These are phyloP conservation scores for Athelia psychrophila DNA, from an alignment of 1,284 basidiomycete genomes.

Conservation along the genomic window DNA sequence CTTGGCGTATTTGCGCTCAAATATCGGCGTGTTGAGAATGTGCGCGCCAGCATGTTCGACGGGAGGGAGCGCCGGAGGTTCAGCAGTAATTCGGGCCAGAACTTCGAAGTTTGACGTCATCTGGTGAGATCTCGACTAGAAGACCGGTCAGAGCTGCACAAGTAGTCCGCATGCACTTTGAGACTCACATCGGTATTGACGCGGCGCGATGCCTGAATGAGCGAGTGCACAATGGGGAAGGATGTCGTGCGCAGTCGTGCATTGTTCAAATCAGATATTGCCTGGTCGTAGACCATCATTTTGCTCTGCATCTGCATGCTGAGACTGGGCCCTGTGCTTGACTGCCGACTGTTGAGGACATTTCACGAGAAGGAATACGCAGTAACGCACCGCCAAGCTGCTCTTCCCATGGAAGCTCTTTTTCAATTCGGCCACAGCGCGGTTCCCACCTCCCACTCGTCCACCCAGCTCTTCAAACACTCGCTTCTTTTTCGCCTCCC, in stretches of 20 bases:
- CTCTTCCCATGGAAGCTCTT: conserved; percentile 59
- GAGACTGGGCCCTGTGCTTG: conserved; percentile 51
- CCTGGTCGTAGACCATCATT: conserved; percentile 93
- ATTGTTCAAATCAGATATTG: conserved; percentile 72
- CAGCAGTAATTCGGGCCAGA: conserved; percentile 66
- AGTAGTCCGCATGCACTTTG: conserved; percentile 3
- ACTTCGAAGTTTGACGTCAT: conserved; percentile 71
- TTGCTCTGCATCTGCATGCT: conserved; percentile 84
- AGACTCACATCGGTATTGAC: conserved; percentile 53
- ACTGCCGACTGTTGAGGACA: conserved; percentile 24
- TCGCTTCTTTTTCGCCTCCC: conserved; percentile 87
- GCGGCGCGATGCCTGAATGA: conserved; percentile 61
- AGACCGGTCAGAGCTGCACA: background rate
- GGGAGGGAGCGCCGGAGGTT: conserved; percentile 67
- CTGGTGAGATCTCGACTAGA: conserved; percentile 48
- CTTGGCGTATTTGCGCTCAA: conserved; percentile 72
- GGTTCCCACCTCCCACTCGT: conserved; percentile 51
- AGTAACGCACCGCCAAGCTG: conserved; percentile 44
- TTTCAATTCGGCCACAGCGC: conserved; percentile 53
- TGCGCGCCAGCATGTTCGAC: conserved; percentile 75
- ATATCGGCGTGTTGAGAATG: conserved; percentile 69
- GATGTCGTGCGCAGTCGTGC: conserved; percentile 70
- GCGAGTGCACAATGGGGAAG: conserved; percentile 70
- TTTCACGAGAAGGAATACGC: background rate
- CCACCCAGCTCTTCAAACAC: conserved; percentile 90